phyloP scores from a whole-genome alignment of 257 asterid species.

The Cynanchum wilfordii region DNA sequence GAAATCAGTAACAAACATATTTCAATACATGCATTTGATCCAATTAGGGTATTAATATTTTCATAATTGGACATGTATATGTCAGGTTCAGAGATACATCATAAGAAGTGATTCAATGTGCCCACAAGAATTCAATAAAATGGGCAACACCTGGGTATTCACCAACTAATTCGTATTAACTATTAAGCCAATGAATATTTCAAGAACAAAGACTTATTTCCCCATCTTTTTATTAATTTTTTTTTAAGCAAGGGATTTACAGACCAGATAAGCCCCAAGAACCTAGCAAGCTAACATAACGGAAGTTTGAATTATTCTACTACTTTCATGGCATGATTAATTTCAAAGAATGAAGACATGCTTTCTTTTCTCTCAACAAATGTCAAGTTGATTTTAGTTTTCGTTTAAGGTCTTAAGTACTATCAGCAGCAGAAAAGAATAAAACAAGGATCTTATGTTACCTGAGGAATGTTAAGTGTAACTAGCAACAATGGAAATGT shows the following conservation, averaged over 20 bases:
- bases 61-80: background rate
- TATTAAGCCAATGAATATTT: background rate
- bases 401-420: background rate
- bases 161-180: background rate
- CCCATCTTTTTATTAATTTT: background rate
- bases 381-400: constrained; percentile 2
- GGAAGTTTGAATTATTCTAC: background rate
- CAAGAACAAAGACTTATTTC: background rate
- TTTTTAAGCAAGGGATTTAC: background rate
- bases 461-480: constrained; percentile 74
- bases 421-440: constrained; percentile 7
- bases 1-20: background rate
- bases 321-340: background rate
- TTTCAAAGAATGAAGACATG: background rate
- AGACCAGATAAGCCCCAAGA: background rate
- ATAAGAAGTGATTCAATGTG: background rate
- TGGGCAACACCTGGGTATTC: background rate
- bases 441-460: constrained; percentile 19
- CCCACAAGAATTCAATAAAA: background rate
- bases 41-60: background rate
- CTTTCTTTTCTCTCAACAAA: constrained; percentile 1
- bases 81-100: background rate
- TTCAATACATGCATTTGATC: background rate
- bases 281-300: background rate
- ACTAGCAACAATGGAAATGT: constrained; percentile 56